Conservation (phyloP, 73 alveolate genomes). For the Tetrahymena borealis region DNA sequence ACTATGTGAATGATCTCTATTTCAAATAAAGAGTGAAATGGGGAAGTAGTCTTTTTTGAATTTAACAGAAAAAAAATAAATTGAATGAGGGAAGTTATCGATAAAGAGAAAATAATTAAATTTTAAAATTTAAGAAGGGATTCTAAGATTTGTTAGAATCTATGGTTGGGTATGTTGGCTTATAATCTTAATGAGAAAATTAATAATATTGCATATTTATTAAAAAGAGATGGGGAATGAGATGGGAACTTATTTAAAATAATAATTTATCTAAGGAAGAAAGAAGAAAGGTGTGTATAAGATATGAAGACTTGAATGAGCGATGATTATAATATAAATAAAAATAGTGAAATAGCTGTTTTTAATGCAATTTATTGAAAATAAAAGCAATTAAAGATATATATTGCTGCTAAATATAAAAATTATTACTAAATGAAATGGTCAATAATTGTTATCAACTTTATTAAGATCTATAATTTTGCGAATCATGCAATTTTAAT, state of each 20-base stretch:
- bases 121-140: background rate
- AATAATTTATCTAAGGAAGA: background rate
- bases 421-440: background rate
- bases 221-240: background rate
- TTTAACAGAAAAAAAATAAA: background rate
- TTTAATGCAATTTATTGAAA: background rate
- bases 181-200: background rate
- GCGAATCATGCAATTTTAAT: background rate
- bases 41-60: background rate
- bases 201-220: background rate
- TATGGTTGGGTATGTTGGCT: background rate
- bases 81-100: background rate
- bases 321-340: background rate
- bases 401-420: background rate
- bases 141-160: background rate
- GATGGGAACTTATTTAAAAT: background rate
- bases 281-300: background rate
- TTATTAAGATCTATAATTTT: background rate
- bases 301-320: background rate
- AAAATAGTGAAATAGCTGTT: background rate
- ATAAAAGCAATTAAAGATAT: background rate
- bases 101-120: background rate
- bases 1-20: background rate
- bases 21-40: background rate
- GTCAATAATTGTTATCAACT: background rate